Base-by-base conservation (phyloP, 495 filamentous ascomycete genomes). In the Aspergillus bridgeri region DNA sequence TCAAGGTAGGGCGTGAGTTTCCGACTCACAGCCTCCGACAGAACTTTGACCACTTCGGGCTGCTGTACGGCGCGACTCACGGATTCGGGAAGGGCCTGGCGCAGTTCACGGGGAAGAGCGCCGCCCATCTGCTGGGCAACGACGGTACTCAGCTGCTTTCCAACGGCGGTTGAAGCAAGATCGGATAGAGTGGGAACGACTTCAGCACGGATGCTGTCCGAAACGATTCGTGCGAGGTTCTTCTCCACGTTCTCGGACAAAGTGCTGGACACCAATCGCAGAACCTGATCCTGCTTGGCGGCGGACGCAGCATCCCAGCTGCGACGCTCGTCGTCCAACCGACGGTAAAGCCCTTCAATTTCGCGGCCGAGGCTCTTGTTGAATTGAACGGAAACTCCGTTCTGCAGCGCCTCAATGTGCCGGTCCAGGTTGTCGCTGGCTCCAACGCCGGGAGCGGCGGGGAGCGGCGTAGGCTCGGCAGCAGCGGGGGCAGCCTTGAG, bases 211-310 rank as follows among this genome's bases (percentile, higher is more conserved):
- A 93, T 89, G 67, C 83, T 85, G 44, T 75, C 72, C 23, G 77
- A 79, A 51, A 96, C 83, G 55, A 95, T 87, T 24, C 81, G 82
- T 23, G 82, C 75, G 29, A 96, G 79, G 22, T 86, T 88, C 62
- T 86, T 82, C 69, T 97, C 91, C 25, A 95, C 89, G 60, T 97
- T 98, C 47, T 94, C 87, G 19, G 90, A 89, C 19, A 99, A 78
- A 13, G 94, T 93, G 51, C 82, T 86, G 1, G 91, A 94, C 8
- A 99, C 89, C 45, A 96, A 79, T 20, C 90, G 88, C 51, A 99
- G 81, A 29, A 99, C 77, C 56, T 88, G 85, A 54, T 92, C 87
- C 60, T 90, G 88, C 59, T 86, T 86, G n/a, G 85, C 81, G 17
- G 84, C 75, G 24, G 83, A 81, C 24, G 86, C 80, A 51, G 83